Evolutionary conservation across 225 moss, liverwort and hornwort genomes (phyloP).

Genomic region (Thuidium tamariscinum): DNA sequence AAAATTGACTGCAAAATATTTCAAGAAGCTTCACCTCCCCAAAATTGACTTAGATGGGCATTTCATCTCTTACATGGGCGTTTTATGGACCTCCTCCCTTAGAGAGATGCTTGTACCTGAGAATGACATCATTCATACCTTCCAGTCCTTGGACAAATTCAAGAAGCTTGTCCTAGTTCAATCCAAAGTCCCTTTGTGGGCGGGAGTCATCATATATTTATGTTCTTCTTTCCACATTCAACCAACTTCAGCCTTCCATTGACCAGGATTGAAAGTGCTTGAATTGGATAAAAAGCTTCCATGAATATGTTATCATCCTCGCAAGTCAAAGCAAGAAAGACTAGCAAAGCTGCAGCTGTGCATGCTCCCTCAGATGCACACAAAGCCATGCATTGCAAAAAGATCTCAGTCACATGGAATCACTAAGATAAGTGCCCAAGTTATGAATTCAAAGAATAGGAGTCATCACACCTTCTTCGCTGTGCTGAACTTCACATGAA

Average conservation of each 20-base stretch:
- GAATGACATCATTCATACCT: background rate
- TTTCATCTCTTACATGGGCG: too few relatives aligned
- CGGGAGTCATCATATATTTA: too few relatives aligned
- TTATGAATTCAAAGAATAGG: background rate
- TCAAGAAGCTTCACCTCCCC: too few relatives aligned
- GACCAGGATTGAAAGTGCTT: background rate
- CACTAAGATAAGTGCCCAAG: background rate
- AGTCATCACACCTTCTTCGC: too few relatives aligned
- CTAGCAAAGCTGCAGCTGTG: background rate
- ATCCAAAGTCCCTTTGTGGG: too few relatives aligned
- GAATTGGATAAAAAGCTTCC: background rate
- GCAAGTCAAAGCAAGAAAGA: background rate
- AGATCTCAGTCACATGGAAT: background rate
- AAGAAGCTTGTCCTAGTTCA: background rate
- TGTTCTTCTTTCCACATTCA: too few relatives aligned
- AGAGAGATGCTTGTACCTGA: background rate
- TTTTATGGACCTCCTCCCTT: too few relatives aligned
- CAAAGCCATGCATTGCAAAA: background rate
- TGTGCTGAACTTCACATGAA: too few relatives aligned
- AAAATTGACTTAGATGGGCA: too few relatives aligned
- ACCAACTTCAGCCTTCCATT: background rate
- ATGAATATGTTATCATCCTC: background rate
- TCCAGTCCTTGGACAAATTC: background rate
- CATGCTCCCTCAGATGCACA: rapidly evolving
- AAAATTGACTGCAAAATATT: too few relatives aligned